phyloP scores from a whole-genome alignment of 352 stramenopile genomes.

The Globisporangium canariense region DNA sequence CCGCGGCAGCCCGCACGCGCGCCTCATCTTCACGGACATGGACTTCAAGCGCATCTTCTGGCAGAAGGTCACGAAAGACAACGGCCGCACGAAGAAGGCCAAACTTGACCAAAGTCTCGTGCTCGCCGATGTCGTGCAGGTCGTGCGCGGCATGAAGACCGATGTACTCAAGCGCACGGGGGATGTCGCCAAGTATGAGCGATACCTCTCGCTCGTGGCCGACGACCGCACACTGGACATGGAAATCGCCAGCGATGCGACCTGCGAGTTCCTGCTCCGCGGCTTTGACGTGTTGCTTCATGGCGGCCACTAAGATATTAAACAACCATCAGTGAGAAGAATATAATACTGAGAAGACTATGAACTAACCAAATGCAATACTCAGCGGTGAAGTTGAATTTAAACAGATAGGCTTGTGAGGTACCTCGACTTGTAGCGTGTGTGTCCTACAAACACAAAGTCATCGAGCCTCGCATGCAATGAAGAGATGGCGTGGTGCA shows the following conservation, averaged over 20 bases:
- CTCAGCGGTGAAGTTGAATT: conserved; percentile 12
- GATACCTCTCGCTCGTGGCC: conserved; percentile 70
- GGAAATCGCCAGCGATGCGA: conserved; percentile 47
- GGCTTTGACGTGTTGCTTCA: conserved; percentile 59
- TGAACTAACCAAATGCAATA: neutral
- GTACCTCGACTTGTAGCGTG: neutral
- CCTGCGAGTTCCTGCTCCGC: conserved; percentile 53
- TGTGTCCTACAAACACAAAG: neutral
- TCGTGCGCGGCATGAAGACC: conserved; percentile 77
- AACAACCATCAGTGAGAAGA: too few relatives aligned
- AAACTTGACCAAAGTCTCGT: conserved; percentile 72
- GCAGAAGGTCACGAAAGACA: conserved; percentile 67
- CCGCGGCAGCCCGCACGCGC: conserved; percentile 56
- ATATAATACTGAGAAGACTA: neutral
- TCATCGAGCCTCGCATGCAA: neutral
- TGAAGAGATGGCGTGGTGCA: neutral
- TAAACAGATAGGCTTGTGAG: conserved; percentile 9
- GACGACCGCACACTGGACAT: conserved; percentile 70
- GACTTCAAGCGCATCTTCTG: conserved; percentile 79
- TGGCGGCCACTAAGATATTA: conserved; percentile 1
- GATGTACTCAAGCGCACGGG: conserved; percentile 74
- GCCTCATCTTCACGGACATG: conserved; percentile 68
- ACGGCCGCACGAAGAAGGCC: conserved; percentile 47
- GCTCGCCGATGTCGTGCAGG: conserved; percentile 60
- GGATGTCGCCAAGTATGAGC: conserved; percentile 59